Percentiles rank a stretch among this genome's conserved stretches.
These are phyloP conservation scores for Arctostaphylos glauca DNA, from an alignment of 148 eudicot species.

Conservation along the genomic window DNA sequence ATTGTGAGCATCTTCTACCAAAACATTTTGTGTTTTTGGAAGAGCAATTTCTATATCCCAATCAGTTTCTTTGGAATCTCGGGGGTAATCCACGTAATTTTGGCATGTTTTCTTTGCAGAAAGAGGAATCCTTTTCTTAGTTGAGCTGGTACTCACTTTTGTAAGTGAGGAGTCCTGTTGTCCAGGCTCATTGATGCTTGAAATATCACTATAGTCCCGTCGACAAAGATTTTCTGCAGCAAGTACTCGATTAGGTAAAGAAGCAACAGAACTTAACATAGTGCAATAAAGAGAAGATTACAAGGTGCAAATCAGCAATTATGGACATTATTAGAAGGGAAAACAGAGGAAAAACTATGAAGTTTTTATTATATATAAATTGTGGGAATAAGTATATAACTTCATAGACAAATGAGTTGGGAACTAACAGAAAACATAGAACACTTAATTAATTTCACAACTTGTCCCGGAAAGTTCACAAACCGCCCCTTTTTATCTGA, in stretches of 20 bases:
- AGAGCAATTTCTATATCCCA: constrained; percentile 71
- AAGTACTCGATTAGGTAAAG: constrained; percentile 2
- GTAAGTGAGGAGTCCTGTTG: constrained; percentile 36
- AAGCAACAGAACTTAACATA: neutral
- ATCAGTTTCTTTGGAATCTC: constrained; percentile 42
- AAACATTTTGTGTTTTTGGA: constrained; percentile 40
- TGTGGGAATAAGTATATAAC: neutral
- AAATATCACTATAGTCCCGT: constrained; percentile 51
- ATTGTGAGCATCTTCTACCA: constrained; percentile 35
- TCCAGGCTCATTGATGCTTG: constrained; percentile 50
- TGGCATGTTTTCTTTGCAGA: constrained; percentile 41
- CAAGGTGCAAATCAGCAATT: neutral
- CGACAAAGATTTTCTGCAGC: constrained; percentile 52
- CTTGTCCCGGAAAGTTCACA: neutral
- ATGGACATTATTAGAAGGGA: neutral
- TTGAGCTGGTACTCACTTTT: constrained; percentile 35
- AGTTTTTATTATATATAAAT: neutral
- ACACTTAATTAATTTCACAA: neutral
- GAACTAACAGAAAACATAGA: neutral
- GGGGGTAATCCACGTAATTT: constrained; percentile 32
- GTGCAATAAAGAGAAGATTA: neutral
- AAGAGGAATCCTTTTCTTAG: constrained; percentile 43
- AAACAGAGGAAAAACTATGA: neutral
- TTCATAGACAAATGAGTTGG: neutral
- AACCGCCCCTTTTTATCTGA: neutral